Base-by-base conservation (phyloP, 1,139 yeast genomes). In the Pneumocystis canis region DNA sequence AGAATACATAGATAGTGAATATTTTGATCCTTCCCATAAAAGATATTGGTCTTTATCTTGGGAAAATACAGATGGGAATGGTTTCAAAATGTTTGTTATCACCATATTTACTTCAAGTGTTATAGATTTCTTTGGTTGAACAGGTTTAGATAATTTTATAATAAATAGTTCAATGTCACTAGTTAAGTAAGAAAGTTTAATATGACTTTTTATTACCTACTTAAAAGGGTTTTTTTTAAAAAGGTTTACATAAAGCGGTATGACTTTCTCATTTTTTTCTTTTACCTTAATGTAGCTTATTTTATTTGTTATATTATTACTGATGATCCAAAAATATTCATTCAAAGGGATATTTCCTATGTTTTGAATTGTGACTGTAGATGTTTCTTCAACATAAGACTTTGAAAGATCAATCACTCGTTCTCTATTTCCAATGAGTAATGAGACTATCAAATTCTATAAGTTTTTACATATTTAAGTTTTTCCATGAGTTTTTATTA, bases 31-130 rank as follows among this genome's bases (percentile, higher is more conserved):
- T 61, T 77, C 75, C 67, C 83, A 74, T 62, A 82, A 74, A 65
- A 92, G 72, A 37, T 77, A 75, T 76, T 92, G 97, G 39, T 75
- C 73, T 57, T 82, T 87, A n/a, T 75, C 76, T 76, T 90, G 79
- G 25, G 75, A 77, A 60, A 85, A 81, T 65, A 78, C 75, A 62
- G 78, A 79, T 2, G 97, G 97, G 63, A 82, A 74, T 58, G 97
- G 87, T 60, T 69, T 67, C 62, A 84, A 70, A 18, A 77, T 73
- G 64, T 79, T 77, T 58, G 81, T 77, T 67, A 82, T 77, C 5
- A 84, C 82, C 66, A 79, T 76, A 41, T 82, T 80, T n/a, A 85
- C 74, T 58, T 77, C 75, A 63, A 92, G 69, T 1, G 69, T 67
- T 9, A 59, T 61, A 14, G 56, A 59, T 25, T 63, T 78, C 56